These are phyloP conservation scores for Pichia sp. DNA, from an alignment of 1,139 yeast species.

Conservation along the genomic window DNA sequence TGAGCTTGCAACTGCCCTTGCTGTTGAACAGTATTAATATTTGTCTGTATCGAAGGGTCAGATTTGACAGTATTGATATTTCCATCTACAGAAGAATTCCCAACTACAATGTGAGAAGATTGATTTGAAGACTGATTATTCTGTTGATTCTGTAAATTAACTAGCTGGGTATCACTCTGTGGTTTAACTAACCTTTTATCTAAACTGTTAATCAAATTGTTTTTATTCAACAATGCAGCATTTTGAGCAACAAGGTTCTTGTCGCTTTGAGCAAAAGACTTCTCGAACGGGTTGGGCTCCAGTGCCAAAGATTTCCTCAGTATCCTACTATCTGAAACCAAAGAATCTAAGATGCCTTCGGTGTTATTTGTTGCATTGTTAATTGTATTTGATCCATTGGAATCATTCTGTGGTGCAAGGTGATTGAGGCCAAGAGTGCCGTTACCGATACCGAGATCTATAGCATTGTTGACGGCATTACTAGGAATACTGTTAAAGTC, in stretches of 20 bases:
- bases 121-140: no score
- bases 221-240: conserved; percentile 7
- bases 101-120: no score
- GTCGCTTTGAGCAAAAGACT: conserved; percentile 68
- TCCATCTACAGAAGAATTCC: neutral
- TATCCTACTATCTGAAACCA: no score
- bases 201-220: neutral
- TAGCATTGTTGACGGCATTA: no score
- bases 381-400: no score
- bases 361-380: neutral
- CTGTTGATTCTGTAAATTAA: neutral
- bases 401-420: no score
- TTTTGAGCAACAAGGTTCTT: conserved; percentile 3
- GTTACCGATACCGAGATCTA: no score
- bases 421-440: no score
- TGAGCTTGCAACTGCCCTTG: conserved; percentile 1
- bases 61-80: neutral
- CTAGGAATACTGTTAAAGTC: no score
- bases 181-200: conserved; percentile 8
- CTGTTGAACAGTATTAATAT: neutral
- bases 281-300: conserved; percentile 95
- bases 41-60: neutral
- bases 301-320: conserved; percentile 27
- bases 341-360: no score
- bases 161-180: conserved; percentile 10